Percentiles rank a stretch among this genome's conserved stretches.
These are phyloP conservation scores for Mediolabrus comicus DNA, from an alignment of 108 stramenopile genomes.

Conservation along the genomic window DNA sequence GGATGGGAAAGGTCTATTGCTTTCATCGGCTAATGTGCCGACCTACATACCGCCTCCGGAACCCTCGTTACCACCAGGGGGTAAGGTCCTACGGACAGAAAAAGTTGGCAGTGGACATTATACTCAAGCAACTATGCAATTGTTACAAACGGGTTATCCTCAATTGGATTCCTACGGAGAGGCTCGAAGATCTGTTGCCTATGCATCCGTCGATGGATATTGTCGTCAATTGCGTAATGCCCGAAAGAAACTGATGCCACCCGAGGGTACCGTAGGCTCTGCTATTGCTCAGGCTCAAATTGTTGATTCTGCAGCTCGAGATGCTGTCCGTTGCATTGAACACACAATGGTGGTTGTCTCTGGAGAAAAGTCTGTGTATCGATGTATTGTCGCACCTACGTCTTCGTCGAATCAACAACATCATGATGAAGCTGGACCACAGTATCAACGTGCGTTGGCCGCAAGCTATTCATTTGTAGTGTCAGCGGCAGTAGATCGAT, in stretches of 20 bases:
- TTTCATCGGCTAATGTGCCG: not conserved
- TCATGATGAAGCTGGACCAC: slow-evolving; percentile 36
- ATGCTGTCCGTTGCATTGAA: slow-evolving; percentile 86
- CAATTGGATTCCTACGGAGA: slow-evolving; percentile 86
- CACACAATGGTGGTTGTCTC: slow-evolving; percentile 86
- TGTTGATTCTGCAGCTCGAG: slow-evolving; percentile 74
- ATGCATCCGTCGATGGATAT: slow-evolving; percentile 66
- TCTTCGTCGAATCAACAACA: slow-evolving; percentile 26
- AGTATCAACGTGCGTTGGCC: slow-evolving; percentile 66
- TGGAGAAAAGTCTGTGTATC: slow-evolving; percentile 73
- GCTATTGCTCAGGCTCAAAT: slow-evolving; percentile 26
- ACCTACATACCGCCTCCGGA: slow-evolving; percentile 35
- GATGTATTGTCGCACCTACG: slow-evolving; percentile 68
- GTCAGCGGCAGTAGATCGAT: slow-evolving; percentile 68
- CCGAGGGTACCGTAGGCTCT: slow-evolving; percentile 4
- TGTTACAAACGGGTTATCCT: slow-evolving; percentile 71
- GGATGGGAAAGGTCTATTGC: slow-evolving; percentile 48
- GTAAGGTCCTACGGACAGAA: slow-evolving; percentile 70
- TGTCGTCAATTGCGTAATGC: slow-evolving; percentile 66
- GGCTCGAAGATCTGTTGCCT: slow-evolving; percentile 68
- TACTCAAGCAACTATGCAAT: slow-evolving; percentile 49
- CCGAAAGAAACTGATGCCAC: slow-evolving; percentile 52
- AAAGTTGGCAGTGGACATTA: slow-evolving; percentile 82
- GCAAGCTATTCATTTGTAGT: slow-evolving; percentile 73
- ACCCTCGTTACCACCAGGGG: slow-evolving; percentile 52